phyloP scores from a whole-genome alignment of 805 yeast species.

The Candida coleopterorum region DNA sequence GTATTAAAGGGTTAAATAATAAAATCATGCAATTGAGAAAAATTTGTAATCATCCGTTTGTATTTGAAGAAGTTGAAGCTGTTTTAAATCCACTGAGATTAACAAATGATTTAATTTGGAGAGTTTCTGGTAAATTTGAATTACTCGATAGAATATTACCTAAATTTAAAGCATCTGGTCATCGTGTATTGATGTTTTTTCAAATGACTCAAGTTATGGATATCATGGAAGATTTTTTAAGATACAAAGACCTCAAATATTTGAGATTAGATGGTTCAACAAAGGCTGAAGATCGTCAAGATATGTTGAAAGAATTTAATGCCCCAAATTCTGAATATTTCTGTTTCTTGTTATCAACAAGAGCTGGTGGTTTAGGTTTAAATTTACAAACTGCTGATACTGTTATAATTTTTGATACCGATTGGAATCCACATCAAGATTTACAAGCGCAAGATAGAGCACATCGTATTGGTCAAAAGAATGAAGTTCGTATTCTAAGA shows the following conservation, averaged over 20 bases:
- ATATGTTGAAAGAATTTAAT: conserved; percentile 67
- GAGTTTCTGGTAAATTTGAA: conserved; percentile 79
- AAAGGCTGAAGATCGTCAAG: conserved; percentile 79
- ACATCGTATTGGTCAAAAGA: conserved; percentile 85
- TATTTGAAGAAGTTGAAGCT: conserved; percentile 76
- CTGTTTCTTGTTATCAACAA: conserved; percentile 72
- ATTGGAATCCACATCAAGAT: conserved; percentile 92
- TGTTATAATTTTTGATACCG: conserved; percentile 80
- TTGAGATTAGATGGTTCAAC: conserved; percentile 80
- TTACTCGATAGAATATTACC: conserved; percentile 70
- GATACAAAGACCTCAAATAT: conserved; percentile 62
- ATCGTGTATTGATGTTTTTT: conserved; percentile 75
- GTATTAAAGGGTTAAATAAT: conserved; percentile 74
- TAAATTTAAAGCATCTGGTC: conserved; percentile 69
- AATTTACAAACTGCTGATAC: conserved; percentile 87
- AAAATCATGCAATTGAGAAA: conserved; percentile 82
- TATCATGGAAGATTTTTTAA: conserved; percentile 78
- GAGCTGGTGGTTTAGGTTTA: conserved; percentile 88
- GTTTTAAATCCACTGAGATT: conserved; percentile 58
- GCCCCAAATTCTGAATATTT: conserved; percentile 74
- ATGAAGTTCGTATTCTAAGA: conserved; percentile 77
- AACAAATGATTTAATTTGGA: conserved; percentile 66
- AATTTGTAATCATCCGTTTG: conserved; percentile 85
- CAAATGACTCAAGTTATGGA: conserved; percentile 92
- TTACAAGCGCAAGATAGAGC: conserved; percentile 89